Evolutionary conservation across 805 yeast species (phyloP).

Genomic region (Limtongozyma cylindracea): DNA sequence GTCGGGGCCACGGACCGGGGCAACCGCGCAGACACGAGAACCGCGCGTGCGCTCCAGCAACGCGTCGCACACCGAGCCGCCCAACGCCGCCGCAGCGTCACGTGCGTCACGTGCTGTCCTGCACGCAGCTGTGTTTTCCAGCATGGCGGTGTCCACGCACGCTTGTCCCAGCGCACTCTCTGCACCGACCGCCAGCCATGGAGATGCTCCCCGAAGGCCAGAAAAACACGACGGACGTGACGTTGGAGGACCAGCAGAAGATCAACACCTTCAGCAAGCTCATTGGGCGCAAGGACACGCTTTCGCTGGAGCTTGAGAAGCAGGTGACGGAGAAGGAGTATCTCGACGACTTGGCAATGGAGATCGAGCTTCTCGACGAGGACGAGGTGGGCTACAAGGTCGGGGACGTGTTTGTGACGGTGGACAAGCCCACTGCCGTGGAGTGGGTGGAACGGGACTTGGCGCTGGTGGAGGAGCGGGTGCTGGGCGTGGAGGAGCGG

Average conservation of each 20-base stretch:
- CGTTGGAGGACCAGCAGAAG: conserved; percentile 69
- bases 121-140: no score
- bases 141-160: no score
- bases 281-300: conserved; percentile 40
- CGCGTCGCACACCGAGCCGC: no score
- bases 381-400: conserved; percentile 50
- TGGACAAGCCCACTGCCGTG: conserved; percentile 42
- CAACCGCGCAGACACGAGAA: no score
- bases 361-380: conserved; percentile 62
- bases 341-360: conserved; percentile 65
- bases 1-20: no score
- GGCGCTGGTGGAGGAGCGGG: conserved; percentile 21
- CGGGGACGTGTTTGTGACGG: conserved; percentile 57
- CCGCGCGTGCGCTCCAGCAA: no score
- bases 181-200: no score
- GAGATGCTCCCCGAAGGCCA: conserved; percentile 30
- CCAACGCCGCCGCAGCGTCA: no score
- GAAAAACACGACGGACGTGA: conserved; percentile 29
- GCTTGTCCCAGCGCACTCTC: no score
- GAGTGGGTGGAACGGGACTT: conserved; percentile 40
- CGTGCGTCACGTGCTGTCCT: no score
- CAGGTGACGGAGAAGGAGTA: conserved; percentile 58
- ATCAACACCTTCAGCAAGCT: conserved; percentile 77
- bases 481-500: conserved; percentile 17
- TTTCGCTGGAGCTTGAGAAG: conserved; percentile 19